Evolutionary conservation across 495 filamentous ascomycete genomes (phyloP).

Genomic region (Penicillium cosmopolitanum): DNA sequence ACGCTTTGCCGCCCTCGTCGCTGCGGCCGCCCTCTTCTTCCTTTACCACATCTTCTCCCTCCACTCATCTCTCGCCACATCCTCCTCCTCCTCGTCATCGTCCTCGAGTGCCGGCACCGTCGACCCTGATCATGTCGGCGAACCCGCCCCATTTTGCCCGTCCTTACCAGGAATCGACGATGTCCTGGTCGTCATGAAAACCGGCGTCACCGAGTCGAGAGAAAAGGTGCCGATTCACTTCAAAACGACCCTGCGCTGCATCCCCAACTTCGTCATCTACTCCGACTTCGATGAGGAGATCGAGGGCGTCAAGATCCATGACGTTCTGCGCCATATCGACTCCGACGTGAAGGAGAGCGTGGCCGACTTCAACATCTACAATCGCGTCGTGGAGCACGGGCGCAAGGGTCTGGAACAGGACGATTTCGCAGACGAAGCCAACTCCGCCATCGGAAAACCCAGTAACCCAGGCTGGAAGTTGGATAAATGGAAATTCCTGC

Average conservation of each 20-base stretch:
- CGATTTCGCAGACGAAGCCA: slow-evolving; percentile 49
- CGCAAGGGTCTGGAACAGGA: slow-evolving; percentile 42
- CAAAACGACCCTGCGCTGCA: slow-evolving; percentile 54
- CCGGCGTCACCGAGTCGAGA: slow-evolving; percentile 47
- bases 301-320: slow-evolving; percentile 49
- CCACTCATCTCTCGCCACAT: slow-evolving; percentile 19
- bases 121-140: slow-evolving; percentile 15
- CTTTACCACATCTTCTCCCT: slow-evolving; percentile 39
- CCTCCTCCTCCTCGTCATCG: neutral
- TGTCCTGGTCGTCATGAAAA: slow-evolving; percentile 51
- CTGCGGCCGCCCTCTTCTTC: slow-evolving; percentile 34
- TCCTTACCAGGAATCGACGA: slow-evolving; percentile 47
- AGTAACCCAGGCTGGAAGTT: slow-evolving; percentile 59
- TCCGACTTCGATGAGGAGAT: slow-evolving; percentile 58
- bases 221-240: slow-evolving; percentile 55
- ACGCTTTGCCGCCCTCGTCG: slow-evolving; percentile 31
- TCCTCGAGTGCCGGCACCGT: slow-evolving; percentile 10
- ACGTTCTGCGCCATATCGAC: slow-evolving; percentile 50
- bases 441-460: slow-evolving; percentile 50
- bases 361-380: slow-evolving; percentile 57
- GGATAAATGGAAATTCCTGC: slow-evolving; percentile 64
- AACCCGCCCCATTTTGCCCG: slow-evolving; percentile 35
- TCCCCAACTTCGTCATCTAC: slow-evolving; percentile 58
- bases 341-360: slow-evolving; percentile 37
- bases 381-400: slow-evolving; percentile 45